Percentiles rank a stretch among this genome's conserved stretches.
These are phyloP conservation scores for Lactarius akahatsu DNA, from an alignment of 768 basidiomycete genomes.

Conservation along the genomic window DNA sequence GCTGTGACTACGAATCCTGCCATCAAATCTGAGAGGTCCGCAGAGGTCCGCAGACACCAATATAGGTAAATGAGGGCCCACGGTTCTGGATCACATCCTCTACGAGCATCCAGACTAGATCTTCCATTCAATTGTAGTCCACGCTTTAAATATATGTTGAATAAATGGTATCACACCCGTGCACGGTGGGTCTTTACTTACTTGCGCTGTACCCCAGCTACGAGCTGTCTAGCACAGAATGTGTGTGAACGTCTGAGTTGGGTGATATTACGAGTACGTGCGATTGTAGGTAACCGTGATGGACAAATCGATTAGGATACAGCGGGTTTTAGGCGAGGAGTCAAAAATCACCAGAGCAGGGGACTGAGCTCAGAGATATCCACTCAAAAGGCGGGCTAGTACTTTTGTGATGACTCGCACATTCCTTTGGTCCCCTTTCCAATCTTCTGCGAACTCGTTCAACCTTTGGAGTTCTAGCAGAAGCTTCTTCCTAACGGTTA, in stretches of 20 bases:
- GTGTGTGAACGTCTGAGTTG: neutral
- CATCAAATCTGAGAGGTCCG: neutral
- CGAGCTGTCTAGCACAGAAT: neutral
- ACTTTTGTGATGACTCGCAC: slow-evolving; percentile 64
- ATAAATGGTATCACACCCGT: neutral
- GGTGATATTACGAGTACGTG: neutral
- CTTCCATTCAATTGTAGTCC: neutral
- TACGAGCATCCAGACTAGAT: neutral
- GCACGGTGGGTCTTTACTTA: neutral
- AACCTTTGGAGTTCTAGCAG: slow-evolving; percentile 55
- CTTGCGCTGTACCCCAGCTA: neutral
- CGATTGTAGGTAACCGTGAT: neutral
- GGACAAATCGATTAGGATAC: neutral
- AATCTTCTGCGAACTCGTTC: slow-evolving; percentile 48
- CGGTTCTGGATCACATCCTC: too few species aligned
- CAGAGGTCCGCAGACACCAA: neutral
- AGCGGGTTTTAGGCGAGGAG: neutral
- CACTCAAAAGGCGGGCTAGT: slow-evolving; percentile 62
- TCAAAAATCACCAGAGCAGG: neutral
- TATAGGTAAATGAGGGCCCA: neutral
- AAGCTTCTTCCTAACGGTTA: slow-evolving; percentile 47
- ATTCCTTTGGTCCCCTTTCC: slow-evolving; percentile 57
- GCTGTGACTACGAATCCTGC: neutral
- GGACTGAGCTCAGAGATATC: slow-evolving; percentile 55
- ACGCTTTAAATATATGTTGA: neutral